Evolutionary conservation across 2,329 filamentous ascomycete genomes (phyloP).

Genomic region (Emericellopsis cladophorae): DNA sequence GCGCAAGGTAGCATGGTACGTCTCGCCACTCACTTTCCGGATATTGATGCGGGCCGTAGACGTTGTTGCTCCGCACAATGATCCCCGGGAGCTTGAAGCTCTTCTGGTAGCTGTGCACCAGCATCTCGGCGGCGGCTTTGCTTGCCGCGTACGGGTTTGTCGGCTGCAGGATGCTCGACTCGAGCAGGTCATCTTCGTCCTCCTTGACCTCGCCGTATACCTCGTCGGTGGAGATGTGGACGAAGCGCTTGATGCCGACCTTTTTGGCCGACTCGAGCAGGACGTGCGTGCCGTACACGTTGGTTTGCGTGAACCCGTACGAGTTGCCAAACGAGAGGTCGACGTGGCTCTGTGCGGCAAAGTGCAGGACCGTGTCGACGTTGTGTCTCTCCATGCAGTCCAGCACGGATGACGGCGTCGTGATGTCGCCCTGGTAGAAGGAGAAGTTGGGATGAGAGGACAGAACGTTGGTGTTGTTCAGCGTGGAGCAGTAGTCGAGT

Average conservation of each 20-base stretch:
- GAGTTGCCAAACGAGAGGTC: slow-evolving; percentile 75
- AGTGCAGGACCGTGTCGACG: slow-evolving; percentile 73
- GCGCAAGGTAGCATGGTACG: not conserved
- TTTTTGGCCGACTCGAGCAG: slow-evolving; percentile 66
- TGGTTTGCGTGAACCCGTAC: slow-evolving; percentile 69
- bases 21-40: slow-evolving; percentile 61
- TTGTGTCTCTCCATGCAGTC: slow-evolving; percentile 57
- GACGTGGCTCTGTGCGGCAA: slow-evolving; percentile 77
- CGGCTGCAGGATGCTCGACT: slow-evolving; percentile 62
- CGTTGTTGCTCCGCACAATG: slow-evolving; percentile 73
- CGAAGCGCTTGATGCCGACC: slow-evolving; percentile 57
- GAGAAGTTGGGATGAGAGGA: slow-evolving; percentile 58
- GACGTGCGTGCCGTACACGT: slow-evolving; percentile 76
- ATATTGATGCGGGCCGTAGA: slow-evolving; percentile 76
- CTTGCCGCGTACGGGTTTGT: slow-evolving; percentile 75
- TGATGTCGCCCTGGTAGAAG: slow-evolving; percentile 72
- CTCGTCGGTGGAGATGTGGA: slow-evolving; percentile 77
- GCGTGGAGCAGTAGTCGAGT: slow-evolving; percentile 68
- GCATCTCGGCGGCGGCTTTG: slow-evolving; percentile 74
- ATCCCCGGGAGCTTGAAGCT: slow-evolving; percentile 72
- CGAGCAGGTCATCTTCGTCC: slow-evolving; percentile 57
- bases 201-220: slow-evolving; percentile 72
- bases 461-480: slow-evolving; percentile 65
- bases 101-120: slow-evolving; percentile 77
- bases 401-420: slow-evolving; percentile 55